phyloP scores from a whole-genome alignment of 1,139 yeast genomes.

The Lodderomyces orthopsilosis region DNA sequence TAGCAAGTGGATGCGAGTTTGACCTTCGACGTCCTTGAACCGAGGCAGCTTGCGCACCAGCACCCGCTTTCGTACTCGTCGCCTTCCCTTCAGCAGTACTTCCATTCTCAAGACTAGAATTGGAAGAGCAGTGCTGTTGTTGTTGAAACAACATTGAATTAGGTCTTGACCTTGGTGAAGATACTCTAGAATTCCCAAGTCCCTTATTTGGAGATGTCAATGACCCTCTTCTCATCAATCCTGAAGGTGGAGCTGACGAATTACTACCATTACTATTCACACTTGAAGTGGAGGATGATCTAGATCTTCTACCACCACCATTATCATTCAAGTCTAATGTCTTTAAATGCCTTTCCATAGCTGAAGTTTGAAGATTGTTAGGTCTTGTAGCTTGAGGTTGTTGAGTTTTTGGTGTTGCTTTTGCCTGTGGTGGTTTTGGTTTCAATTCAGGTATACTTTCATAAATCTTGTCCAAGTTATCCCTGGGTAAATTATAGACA shows the following conservation, averaged over 20 bases:
- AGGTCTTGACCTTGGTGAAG: conserved; percentile 22
- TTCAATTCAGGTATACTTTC: conserved; percentile 16
- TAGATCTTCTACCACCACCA: conserved; percentile 18
- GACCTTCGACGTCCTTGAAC: conserved; percentile 27
- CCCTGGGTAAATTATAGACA: conserved; percentile 30
- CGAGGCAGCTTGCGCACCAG: background rate
- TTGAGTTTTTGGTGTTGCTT: conserved; percentile 1
- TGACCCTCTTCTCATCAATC: conserved; percentile 16
- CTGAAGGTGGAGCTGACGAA: conserved; percentile 13
- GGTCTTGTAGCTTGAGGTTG: background rate
- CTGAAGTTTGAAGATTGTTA: background rate
- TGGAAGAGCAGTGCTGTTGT: conserved; percentile 5
- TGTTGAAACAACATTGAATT: conserved; percentile 28
- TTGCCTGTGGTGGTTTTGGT: conserved; percentile 6
- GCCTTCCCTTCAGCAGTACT: background rate
- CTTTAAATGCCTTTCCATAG: conserved; percentile 16
- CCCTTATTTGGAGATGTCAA: conserved; percentile 17
- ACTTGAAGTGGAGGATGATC: conserved; percentile 31
- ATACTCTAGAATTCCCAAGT: conserved; percentile 14
- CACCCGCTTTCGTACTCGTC: background rate
- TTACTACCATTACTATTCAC: conserved; percentile 17
- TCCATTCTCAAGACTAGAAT: background rate
- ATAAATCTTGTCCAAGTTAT: conserved; percentile 20
- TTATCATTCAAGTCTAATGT: conserved; percentile 18
- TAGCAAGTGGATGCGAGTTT: conserved; percentile 36